phyloP scores from a whole-genome alignment of 768 basidiomycete species.

The Russula compacta region DNA sequence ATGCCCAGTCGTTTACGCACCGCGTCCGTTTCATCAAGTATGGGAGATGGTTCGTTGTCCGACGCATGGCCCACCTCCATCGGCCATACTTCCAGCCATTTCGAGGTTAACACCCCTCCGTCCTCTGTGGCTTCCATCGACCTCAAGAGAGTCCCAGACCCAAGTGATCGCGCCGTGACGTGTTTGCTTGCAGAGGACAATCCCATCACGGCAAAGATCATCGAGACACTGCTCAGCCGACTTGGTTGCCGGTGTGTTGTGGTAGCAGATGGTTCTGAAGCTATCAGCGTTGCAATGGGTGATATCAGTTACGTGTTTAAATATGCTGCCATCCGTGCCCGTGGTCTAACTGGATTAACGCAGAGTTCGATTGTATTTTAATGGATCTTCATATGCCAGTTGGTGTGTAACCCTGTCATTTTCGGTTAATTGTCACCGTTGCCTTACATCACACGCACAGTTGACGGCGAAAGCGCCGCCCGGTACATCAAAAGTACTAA shows the following conservation, averaged over 20 bases:
- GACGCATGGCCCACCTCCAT: conserved; percentile 60
- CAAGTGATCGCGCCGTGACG: conserved; percentile 82
- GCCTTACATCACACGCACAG: conserved; percentile 29
- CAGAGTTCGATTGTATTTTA: conserved; percentile 93
- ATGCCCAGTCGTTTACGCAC: conserved; percentile 85
- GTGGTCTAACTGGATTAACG: background rate
- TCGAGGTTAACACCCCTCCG: conserved; percentile 57
- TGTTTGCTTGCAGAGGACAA: conserved; percentile 96
- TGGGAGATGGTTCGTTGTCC: conserved; percentile 69
- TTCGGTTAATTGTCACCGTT: background rate
- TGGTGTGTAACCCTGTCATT: conserved; percentile 41
- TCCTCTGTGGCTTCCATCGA: conserved; percentile 85
- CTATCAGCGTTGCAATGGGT: conserved; percentile 93
- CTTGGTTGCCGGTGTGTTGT: conserved; percentile 94
- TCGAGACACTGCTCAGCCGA: conserved; percentile 87
- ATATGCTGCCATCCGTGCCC: conserved; percentile 20
- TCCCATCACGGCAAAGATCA: conserved; percentile 95
- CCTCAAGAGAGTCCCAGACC: conserved; percentile 65
- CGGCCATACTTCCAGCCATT: conserved; percentile 45
- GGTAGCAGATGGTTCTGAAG: conserved; percentile 93
- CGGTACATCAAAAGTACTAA: conserved; percentile 96
- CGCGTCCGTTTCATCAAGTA: conserved; percentile 70
- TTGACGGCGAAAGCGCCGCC: conserved; percentile 94
- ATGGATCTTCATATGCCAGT: conserved; percentile 97
- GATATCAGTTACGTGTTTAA: conserved; percentile 63